Evolutionary conservation across 441 rosid species (phyloP), one percentile per base, ranked within the genome.

Genomic region (Erodium trifolium): DNA sequence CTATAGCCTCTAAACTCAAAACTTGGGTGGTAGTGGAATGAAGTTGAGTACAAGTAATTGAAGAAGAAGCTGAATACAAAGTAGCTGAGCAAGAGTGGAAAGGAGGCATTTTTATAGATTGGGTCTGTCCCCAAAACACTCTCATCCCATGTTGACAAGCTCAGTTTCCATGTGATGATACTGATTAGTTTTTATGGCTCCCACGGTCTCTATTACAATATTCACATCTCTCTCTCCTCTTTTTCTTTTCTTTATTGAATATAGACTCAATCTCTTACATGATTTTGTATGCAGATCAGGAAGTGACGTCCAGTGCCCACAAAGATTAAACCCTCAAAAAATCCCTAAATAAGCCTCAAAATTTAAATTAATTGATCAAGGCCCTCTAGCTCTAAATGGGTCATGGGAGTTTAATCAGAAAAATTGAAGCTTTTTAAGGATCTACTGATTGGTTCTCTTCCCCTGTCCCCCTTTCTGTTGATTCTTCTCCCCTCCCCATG

Each of bases 111-210:
- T 34, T 34, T 34, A 43, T 43, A 43, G 49, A 34, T 34, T 34
- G 49, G 49, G 12, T 43, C 12, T 43, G 49, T 43, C 12, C 11
- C 11, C 12, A 17, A 5, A 6, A 14, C 62, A n/a, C 12, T 43
- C 49, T 34, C 37, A 34, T 34, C 37, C 49, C 62, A 55, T 55
- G 65, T 70, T 60, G 70, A 70, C 72, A 70, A 74, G 73, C 70
- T 71, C 71, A 71, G 73, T 71, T 75, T 72, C 72, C 83, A 80
- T 71, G 83, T 78, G 81, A 77, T 78, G 81, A 77, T 68, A 45
- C 37, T 31, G 11, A 68, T 74, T 72, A 69, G 73, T 77, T 72
- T 67, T n/a, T 34, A 72, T 72, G 78, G 78, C 63, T 72, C 75
- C 72, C 78, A 72, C 78, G n/a, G 53, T 23, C 77, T 70, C 12